Evolutionary conservation across 768 basidiomycete genomes (phyloP).

Genomic region (Termitomyces sp.): DNA sequence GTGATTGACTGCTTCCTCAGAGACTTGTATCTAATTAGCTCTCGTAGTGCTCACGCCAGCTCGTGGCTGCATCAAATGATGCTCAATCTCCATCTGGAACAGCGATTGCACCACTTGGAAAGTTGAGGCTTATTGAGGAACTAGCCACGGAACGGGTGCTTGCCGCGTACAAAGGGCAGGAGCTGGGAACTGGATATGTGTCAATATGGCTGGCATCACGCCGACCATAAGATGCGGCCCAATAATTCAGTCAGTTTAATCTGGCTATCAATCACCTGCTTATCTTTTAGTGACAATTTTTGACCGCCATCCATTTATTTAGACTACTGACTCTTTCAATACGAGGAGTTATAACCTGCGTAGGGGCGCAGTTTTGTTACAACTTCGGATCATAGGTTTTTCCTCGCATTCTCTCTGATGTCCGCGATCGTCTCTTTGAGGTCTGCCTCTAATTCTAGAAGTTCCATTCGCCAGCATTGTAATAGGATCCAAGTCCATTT

Average conservation of each 20-base stretch:
- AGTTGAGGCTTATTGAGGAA: conserved; percentile 55
- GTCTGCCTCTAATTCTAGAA: too few relatives aligned
- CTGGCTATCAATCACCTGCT: not conserved
- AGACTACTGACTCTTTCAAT: not conserved
- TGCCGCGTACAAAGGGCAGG: conserved; percentile 50
- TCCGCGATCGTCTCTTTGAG: too few relatives aligned
- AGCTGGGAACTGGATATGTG: conserved; percentile 34
- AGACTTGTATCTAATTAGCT: not conserved
- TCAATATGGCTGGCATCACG: conserved; percentile 18
- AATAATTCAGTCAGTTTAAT: not conserved
- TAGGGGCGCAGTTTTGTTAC: not conserved
- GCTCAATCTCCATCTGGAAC: conserved; percentile 54
- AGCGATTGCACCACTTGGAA: conserved; percentile 38
- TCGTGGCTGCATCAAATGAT: conserved; percentile 33
- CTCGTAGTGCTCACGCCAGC: conserved; percentile 52
- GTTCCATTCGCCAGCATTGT: too few relatives aligned
- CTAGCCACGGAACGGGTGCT: conserved; percentile 68
- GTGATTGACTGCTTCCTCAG: conserved; percentile 14
- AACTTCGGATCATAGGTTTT: not conserved
- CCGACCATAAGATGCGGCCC: not conserved
- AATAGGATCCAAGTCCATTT: too few relatives aligned
- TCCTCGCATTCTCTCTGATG: too few relatives aligned
- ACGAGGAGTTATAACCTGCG: too few relatives aligned
- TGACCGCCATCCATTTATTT: not conserved
- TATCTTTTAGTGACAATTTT: not conserved